Evolutionary conservation across 495 filamentous ascomycete genomes (phyloP), one percentile per base, ranked within the genome.

Genomic region (Trichocladium antarcticum): DNA sequence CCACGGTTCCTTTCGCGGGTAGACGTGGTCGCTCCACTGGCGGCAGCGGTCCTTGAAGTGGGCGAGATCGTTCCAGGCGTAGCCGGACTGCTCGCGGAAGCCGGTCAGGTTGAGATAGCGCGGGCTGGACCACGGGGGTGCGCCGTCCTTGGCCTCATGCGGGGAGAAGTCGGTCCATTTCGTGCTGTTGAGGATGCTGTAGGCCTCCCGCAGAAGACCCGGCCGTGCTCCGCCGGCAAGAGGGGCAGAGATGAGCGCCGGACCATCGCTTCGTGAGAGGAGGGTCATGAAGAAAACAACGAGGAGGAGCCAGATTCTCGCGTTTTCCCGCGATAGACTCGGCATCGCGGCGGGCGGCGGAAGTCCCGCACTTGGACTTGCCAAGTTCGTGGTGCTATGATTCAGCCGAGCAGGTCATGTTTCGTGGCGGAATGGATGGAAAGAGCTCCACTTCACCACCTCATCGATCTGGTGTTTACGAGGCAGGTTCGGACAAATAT

Each of bases 61-160:
- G 55, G 46, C 65, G 64, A 65, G 75, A 72, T 64, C 78, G 61
- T 64, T 74, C 89, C 88, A 95, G 3, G 76, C 80, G 65, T 81
- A 87, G 27, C 74, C 80, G 61, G 93, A 82, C 31, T 80, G 76
- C 49, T 81, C 68, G 44, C 83, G 74, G 19, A 89, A 77, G 2
- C 89, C 89, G 12, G 82, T 80, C 49, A 90, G 67, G 47, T 93
- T 90, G 50, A 93, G 68, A 71, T 80, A 89, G 51, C 68, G 77
- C 63, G 50, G 49, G n/a, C 44, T 50, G 42, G 52, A 24, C 47
- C 55, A 17, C 44, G 57, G 41, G 54, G 48, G 56, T 8, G 34
- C 21, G 52, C 29, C 35, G 6, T 64, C 60, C 20, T 61, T 55
- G 35, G 53, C 47, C 29, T 49, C 58, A 19, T 56, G 57, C 5